Evolutionary conservation across 495 filamentous ascomycete species (phyloP), one percentile per base, ranked within the genome.

Genomic region (Eremomyces bilateralis): DNA sequence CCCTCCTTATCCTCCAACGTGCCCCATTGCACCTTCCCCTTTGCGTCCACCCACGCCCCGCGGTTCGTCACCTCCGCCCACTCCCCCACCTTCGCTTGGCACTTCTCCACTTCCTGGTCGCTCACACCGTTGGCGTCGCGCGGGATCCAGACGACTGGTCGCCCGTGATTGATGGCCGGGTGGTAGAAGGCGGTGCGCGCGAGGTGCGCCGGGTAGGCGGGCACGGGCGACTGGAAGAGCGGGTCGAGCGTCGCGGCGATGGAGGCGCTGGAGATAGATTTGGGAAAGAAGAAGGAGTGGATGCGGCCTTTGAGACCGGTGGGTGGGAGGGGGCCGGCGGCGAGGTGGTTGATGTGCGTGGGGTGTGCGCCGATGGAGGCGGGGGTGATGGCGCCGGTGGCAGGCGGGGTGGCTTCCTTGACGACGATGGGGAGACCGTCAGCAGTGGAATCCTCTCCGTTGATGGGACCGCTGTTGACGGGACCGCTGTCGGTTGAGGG

Each of bases 261-360:
- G 52, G 75, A 67, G 32, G 62, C 52, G 51, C 76, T 0, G 85
- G 85, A 41, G 71, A 71, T 31, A 93, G 53, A 93, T 42, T 75
- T 77, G 38, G 54, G 43, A 15, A 95, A 38, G 40, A 72, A 48
- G 51, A 65, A 69, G 15, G 61, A 56, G 46, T 66, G 59, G 44
- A 63, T 58, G 31, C 60, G 47, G 11, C n/a, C n/a, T n/a, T n/a
- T n/a, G n/a, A n/a, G n/a, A n/a, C n/a, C n/a, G 53, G 48, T 6
- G 6, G 52, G 41, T 20, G 19, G 36, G n/a, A 31, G 15, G 24
- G 20, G 17, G 8, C 13, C 21, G 2, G 36, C 31, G 8, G 15
- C 55, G 33, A 37, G 35, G 18, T 65, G 33, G 37, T 57, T 54
- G 13, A 27, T 6, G 8, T 8, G 24, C 24, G 24, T 27, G 24